These are phyloP conservation scores for Ceratocystis ficicola DNA, from an alignment of 2,329 filamentous ascomycete species.

Conservation along the genomic window DNA sequence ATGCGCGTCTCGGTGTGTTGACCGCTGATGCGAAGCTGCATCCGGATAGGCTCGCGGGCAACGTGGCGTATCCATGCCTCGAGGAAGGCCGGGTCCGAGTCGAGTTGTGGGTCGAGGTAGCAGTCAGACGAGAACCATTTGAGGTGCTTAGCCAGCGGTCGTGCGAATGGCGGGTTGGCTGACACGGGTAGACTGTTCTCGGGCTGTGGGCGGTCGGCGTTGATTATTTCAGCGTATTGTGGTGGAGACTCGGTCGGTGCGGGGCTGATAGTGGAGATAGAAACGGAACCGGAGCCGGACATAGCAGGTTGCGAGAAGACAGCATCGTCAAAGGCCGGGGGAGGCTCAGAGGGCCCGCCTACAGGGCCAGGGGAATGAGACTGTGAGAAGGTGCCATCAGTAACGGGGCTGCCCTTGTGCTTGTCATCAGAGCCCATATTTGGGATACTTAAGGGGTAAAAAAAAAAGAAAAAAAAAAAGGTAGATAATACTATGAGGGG, in stretches of 20 bases:
- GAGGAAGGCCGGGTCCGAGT: slow-evolving; percentile 35
- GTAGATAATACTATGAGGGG: neutral
- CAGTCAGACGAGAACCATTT: slow-evolving; percentile 24
- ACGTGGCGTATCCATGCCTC: slow-evolving; percentile 35
- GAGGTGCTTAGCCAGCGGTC: slow-evolving; percentile 25
- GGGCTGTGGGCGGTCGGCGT: slow-evolving; percentile 23
- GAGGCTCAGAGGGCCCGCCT: slow-evolving; percentile 10
- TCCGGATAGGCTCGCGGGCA: slow-evolving; percentile 40
- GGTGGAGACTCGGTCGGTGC: slow-evolving; percentile 33
- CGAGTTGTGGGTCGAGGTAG: slow-evolving; percentile 37
- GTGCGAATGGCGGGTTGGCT: slow-evolving; percentile 19
- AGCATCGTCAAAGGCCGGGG: slow-evolving; percentile 12
- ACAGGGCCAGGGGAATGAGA: neutral
- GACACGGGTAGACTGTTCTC: slow-evolving; percentile 26
- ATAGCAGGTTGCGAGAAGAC: neutral
- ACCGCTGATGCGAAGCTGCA: slow-evolving; percentile 41
- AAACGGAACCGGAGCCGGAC: neutral
- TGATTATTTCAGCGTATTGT: slow-evolving; percentile 33
- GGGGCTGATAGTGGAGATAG: neutral
- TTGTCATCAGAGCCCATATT: slow-evolving; percentile 1
- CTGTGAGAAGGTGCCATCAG: neutral
- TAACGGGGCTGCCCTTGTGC: neutral
- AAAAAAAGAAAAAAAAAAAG: neutral
- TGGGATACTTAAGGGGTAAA: neutral
- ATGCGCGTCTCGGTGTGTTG: slow-evolving; percentile 36